These are phyloP conservation scores for Sisymbrium altissimum DNA, from an alignment of 345 rosid genomes.

Conservation along the genomic window DNA sequence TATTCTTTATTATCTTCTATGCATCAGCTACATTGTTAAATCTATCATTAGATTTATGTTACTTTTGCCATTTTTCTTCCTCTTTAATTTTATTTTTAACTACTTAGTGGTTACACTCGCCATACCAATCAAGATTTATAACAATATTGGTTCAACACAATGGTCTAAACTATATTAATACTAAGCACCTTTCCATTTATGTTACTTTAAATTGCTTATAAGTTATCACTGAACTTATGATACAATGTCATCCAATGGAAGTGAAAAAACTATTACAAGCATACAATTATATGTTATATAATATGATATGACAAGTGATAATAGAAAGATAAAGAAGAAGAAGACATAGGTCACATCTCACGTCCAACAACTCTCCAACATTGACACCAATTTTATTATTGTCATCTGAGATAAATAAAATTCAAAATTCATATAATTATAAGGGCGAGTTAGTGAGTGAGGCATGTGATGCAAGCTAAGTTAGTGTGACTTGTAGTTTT, in stretches of 20 bases:
- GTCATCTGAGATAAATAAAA: slow-evolving; percentile 11
- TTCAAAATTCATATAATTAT: slow-evolving; percentile 16
- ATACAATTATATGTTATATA: slow-evolving; percentile 22
- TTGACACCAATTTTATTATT: slow-evolving; percentile 22
- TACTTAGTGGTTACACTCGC: too few relatives aligned
- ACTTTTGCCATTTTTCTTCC: slow-evolving; percentile 16
- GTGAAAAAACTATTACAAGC: background rate
- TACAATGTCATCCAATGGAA: background rate
- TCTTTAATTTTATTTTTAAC: too few relatives aligned
- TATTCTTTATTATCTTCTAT: slow-evolving; percentile 20
- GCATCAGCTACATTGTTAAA: slow-evolving; percentile 13
- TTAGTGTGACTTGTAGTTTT: slow-evolving; percentile 33
- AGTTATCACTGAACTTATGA: background rate
- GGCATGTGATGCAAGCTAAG: slow-evolving; percentile 40
- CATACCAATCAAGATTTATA: too few relatives aligned
- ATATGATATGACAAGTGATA: slow-evolving; percentile 32
- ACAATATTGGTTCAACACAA: too few relatives aligned
- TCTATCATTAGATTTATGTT: slow-evolving; percentile 27
- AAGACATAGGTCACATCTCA: slow-evolving; percentile 35
- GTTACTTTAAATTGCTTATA: background rate
- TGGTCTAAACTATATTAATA: too few relatives aligned
- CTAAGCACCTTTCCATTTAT: too few relatives aligned
- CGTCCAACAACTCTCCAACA: slow-evolving; percentile 35
- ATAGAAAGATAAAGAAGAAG: slow-evolving; percentile 11
- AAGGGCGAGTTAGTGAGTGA: slow-evolving; percentile 10